Conservation (phyloP, 495 filamentous ascomycete species). For the Aspergillus cavernicola region DNA sequence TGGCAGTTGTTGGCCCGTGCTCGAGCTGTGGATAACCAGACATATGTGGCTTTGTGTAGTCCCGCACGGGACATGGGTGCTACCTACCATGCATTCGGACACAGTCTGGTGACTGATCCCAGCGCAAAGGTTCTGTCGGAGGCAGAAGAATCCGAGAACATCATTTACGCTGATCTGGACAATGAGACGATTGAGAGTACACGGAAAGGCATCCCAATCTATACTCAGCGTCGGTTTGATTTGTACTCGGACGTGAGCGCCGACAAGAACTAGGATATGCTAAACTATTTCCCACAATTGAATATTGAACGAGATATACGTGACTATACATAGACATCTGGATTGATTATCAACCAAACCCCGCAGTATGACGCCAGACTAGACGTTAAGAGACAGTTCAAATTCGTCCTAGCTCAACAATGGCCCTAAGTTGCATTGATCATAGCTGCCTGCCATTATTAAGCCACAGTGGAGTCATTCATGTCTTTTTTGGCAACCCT, state of each 20-base stretch:
- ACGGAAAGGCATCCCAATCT: conserved; percentile 80
- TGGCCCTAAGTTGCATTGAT: too few relatives aligned
- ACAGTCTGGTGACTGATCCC: conserved; percentile 85
- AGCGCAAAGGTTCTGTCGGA: conserved; percentile 75
- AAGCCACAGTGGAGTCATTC: too few relatives aligned
- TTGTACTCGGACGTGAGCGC: conserved; percentile 86
- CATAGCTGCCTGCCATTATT: too few relatives aligned
- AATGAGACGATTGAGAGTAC: conserved; percentile 69
- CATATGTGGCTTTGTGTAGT: conserved; percentile 89
- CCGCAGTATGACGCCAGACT: too few relatives aligned
- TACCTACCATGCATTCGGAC: conserved; percentile 85
- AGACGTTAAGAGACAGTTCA: too few relatives aligned
- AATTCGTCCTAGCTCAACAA: too few relatives aligned
- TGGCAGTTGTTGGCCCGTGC: conserved; percentile 82
- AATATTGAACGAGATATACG: background rate
- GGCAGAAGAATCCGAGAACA: conserved; percentile 70
- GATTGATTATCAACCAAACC: too few relatives aligned
- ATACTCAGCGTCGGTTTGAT: conserved; percentile 85
- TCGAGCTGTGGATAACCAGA: conserved; percentile 89
- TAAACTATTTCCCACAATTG: background rate
- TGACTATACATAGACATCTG: background rate
- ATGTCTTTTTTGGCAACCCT: too few relatives aligned
- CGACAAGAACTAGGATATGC: conserved; percentile 8
- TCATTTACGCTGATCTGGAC: conserved; percentile 71
- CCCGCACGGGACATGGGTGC: conserved; percentile 78